A percentile compares a stretch with the other conserved stretches of the same genome.
phyloP scores from a whole-genome alignment of 1,284 basidiomycete species.

The Waitea zeae region DNA sequence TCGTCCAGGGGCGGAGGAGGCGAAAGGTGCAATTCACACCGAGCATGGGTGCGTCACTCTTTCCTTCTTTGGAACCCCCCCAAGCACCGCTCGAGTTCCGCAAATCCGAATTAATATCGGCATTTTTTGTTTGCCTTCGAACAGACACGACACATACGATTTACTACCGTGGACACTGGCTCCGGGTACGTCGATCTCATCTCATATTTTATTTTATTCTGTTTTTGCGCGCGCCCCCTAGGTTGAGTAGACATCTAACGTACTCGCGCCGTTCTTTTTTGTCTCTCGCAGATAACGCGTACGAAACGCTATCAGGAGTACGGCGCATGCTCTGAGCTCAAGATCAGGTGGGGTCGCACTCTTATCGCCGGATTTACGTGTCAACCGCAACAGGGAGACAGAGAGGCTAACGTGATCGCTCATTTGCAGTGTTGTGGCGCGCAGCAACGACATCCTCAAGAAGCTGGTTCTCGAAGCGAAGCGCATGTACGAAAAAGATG shows the following conservation, averaged over 20 bases:
- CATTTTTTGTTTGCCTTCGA: no score
- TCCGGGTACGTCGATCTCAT: constrained; percentile 51
- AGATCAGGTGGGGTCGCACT: constrained; percentile 42
- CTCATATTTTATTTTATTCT: no score
- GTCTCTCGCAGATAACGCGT: constrained; percentile 45
- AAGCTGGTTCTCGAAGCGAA: constrained; percentile 71
- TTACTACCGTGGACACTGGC: constrained; percentile 74
- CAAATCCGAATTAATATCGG: no score
- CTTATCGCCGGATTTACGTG: no score
- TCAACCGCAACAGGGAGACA: no score
- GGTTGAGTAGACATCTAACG: no score
- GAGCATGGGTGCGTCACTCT: constrained; percentile 37
- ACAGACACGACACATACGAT: constrained; percentile 73
- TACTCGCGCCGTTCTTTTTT: neutral
- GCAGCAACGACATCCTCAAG: constrained; percentile 73
- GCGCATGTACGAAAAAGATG: constrained; percentile 73
- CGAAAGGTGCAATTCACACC: constrained; percentile 65
- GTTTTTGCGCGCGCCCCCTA: neutral
- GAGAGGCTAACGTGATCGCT: no score
- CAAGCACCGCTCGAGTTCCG: neutral
- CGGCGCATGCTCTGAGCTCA: constrained; percentile 47
- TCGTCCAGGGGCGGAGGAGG: constrained; percentile 51
- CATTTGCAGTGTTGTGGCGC: constrained; percentile 53
- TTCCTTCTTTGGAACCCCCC: constrained; percentile 3
- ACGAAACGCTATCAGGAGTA: constrained; percentile 61